Percentiles rank a stretch among this genome's conserved stretches.
Evolutionary conservation across 345 rosid genomes (phyloP).

Genomic region (Salix suchowensis): DNA sequence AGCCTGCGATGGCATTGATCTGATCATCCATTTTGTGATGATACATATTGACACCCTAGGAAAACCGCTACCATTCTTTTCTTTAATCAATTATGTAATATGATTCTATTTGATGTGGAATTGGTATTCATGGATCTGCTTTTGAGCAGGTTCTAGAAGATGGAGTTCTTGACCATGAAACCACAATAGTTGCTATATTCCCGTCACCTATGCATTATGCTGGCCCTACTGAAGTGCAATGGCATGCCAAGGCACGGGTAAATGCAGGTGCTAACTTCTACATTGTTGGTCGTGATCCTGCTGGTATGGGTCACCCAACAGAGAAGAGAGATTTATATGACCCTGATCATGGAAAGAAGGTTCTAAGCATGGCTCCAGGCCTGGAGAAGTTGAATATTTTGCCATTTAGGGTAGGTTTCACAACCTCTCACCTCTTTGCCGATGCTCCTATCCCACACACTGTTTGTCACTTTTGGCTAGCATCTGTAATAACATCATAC

Average conservation of each 20-base stretch:
- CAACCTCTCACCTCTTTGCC: not conserved
- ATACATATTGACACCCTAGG: not conserved
- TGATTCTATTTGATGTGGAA: not conserved
- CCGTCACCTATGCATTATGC: slow-evolving; percentile 99
- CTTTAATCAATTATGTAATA: not conserved
- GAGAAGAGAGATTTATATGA: slow-evolving; percentile 94
- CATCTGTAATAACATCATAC: not conserved
- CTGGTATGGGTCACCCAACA: slow-evolving; percentile 94
- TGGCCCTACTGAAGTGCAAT: slow-evolving; percentile 98
- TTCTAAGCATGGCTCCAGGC: slow-evolving; percentile 96
- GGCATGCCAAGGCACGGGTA: slow-evolving; percentile 98
- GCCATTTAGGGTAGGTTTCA: slow-evolving; percentile 74
- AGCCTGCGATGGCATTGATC: not conserved
- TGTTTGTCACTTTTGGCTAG: not conserved
- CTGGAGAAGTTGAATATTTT: slow-evolving; percentile 87
- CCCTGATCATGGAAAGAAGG: slow-evolving; percentile 96
- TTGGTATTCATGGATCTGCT: not conserved
- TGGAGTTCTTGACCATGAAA: slow-evolving; percentile 83
- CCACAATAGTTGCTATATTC: slow-evolving; percentile 88
- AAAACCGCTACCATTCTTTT: not conserved
- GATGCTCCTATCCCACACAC: not conserved
- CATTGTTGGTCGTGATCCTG: slow-evolving; percentile 98
- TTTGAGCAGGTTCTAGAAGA: slow-evolving; percentile 73
- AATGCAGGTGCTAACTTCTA: slow-evolving; percentile 98
- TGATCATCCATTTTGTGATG: not conserved